Base-by-base conservation (phyloP, 176 grass and related monocot genomes). In the Thalia dealbata region DNA sequence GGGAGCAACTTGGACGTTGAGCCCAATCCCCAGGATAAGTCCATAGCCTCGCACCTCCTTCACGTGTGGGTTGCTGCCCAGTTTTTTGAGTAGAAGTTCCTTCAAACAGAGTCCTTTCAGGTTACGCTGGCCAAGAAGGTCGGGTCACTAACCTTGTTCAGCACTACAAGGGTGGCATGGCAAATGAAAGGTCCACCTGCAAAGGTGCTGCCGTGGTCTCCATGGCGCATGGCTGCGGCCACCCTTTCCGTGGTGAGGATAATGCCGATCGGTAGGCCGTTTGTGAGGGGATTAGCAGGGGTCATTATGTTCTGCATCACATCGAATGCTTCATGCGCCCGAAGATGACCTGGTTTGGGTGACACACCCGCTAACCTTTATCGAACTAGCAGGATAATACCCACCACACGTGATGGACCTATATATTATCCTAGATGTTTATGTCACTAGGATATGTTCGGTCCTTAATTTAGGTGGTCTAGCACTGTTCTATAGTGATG, bases 121-220 rank as follows among this genome's bases (percentile, higher is more conserved):
- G 64, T 62, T 43, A 92, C 93, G 52, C 88, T 80, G 29, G 68
- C 82, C 73, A 90, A 58, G 78, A 92, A 92, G 52, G 61, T 75
- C 43, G 89, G 82, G 66, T 82, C 77, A 61, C 80, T 79, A 73
- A 97, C 90, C 75, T 88, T 92, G 27, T 96, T 67, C 24, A 97
- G 30, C 35, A 87, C 83, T 0, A 82, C n/a, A 38, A 97, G 79
- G 22, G 89, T 87, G 46, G 87, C 83, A 16, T 79, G 73, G 65
- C 87, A 90, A 7, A 90, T 80, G 25, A 97, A 77, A 25, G 93
- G 93, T 4, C 72, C 52, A 9, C 93, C 93, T 0, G 86, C 89
- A 5, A 90, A 97, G 28, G 93, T 97, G 16, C 84, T 97, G 0
- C 93, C 93, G 15, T 95, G 93, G 78, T 92, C 89, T 0, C 89